Evolutionary conservation across 805 yeast species (phyloP).

Genomic region (Cyberlindnera japonica): DNA sequence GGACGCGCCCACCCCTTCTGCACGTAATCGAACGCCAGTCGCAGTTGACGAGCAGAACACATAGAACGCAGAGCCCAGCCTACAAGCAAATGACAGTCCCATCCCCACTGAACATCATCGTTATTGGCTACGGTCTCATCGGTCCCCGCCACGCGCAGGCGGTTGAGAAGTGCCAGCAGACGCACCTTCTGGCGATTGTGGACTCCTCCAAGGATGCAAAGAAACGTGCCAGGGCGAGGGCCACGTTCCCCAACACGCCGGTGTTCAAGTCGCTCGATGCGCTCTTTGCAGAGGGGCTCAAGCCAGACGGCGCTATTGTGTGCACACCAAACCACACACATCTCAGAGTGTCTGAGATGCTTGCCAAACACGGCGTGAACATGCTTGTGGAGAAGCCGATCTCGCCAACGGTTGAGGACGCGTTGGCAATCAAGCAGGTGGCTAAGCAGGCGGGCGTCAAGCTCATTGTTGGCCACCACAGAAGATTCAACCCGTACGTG

Average conservation of each 20-base stretch:
- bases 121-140: conserved; percentile 21
- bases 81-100: conserved; percentile 10
- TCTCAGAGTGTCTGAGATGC: conserved; percentile 10
- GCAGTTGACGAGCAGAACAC: too few species aligned
- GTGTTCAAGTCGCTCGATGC: conserved; percentile 11
- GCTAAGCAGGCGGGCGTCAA: conserved; percentile 11
- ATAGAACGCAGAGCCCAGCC: too few species aligned
- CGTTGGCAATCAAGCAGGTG: conserved; percentile 11
- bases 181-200: conserved; percentile 16
- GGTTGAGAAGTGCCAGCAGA: conserved; percentile 12
- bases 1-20: too few species aligned
- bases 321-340: conserved; percentile 22
- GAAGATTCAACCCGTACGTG: conserved; percentile 23
- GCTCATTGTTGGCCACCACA: conserved; percentile 21
- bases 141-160: conserved; percentile 24
- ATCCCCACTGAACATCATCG: conserved; percentile 12
- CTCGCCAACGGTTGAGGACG: conserved; percentile 17
- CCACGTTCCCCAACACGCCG: conserved; percentile 8
- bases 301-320: conserved; percentile 20
- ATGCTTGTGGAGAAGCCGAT: conserved; percentile 22
- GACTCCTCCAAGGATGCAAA: conserved; percentile 15
- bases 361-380: conserved; percentile 12
- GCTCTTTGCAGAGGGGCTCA: conserved; percentile 8
- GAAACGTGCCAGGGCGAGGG: conserved; percentile 10
- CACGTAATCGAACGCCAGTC: too few species aligned